phyloP scores from a whole-genome alignment of 192 early-diverging fungal genomes.

The Podila clonocystis region DNA sequence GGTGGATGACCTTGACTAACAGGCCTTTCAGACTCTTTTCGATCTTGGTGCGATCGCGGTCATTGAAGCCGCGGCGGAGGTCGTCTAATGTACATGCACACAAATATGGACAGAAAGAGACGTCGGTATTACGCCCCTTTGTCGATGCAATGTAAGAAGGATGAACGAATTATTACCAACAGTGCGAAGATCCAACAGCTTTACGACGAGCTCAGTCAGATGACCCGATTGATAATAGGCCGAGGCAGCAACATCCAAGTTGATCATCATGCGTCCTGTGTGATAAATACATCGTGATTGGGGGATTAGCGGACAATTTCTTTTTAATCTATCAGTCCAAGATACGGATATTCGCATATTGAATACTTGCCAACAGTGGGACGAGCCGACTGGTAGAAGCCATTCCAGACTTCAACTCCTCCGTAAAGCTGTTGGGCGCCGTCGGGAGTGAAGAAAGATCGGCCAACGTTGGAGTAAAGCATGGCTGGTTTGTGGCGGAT shows the following conservation, averaged over 20 bases:
- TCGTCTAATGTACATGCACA: conserved; percentile 39
- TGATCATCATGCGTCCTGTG: conserved; percentile 70
- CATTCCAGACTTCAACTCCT: conserved; percentile 92
- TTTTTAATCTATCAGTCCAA: no score
- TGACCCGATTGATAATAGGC: conserved; percentile 74
- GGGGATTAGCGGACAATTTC: neutral
- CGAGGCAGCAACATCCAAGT: conserved; percentile 76
- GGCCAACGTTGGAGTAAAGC: conserved; percentile 79
- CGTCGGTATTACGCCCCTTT: neutral
- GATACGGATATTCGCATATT: no score
- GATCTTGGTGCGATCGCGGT: conserved; percentile 55
- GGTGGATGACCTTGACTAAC: conserved; percentile 65
- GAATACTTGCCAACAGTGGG: conserved; percentile 71
- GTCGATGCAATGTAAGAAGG: neutral
- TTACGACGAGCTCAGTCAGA: conserved; percentile 75
- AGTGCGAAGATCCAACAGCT: conserved; percentile 66
- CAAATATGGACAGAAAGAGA: neutral
- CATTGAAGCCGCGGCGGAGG: conserved; percentile 56
- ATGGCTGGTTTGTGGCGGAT: conserved; percentile 87
- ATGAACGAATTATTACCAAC: conserved; percentile 10
- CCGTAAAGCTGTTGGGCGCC: conserved; percentile 61
- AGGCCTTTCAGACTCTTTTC: conserved; percentile 65
- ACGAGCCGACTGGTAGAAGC: conserved; percentile 89
- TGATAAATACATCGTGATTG: neutral
- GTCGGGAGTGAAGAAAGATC: conserved; percentile 92